Evolutionary conservation across 306 rosid genomes (phyloP).

Genomic region (Alnus glutinosa): DNA sequence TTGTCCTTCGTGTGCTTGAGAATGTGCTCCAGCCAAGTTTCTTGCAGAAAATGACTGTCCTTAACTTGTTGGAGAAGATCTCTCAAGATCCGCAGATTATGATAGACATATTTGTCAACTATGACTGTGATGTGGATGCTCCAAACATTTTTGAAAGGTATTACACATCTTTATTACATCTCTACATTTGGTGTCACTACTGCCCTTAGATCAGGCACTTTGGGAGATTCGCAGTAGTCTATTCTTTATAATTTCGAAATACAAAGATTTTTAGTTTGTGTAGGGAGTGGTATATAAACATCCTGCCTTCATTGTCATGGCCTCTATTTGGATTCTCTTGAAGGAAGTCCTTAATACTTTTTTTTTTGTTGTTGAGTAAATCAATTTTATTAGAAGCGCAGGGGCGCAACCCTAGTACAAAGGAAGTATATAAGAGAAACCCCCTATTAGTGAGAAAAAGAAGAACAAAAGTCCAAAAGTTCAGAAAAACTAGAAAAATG

Average conservation of each 20-base stretch:
- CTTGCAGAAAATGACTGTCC: constrained; percentile 96
- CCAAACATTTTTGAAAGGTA: constrained; percentile 99
- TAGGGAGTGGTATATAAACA: not conserved
- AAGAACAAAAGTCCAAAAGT: too few relatives aligned
- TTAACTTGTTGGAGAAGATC: constrained; percentile 82
- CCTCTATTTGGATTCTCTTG: not conserved
- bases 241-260: not conserved
- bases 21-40: constrained; percentile 99
- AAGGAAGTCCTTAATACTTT: not conserved
- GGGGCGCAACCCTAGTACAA: too few relatives aligned
- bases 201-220: constrained; percentile 16
- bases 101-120: constrained; percentile 93
- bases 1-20: constrained; percentile 93
- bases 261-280: not conserved
- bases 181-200: constrained; percentile 12
- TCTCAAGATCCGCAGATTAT: constrained; percentile 90
- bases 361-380: too few relatives aligned
- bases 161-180: constrained; percentile 36
- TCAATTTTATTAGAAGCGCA: too few relatives aligned
- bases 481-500: too few relatives aligned
- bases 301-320: not conserved
- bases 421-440: too few relatives aligned
- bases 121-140: constrained; percentile 96
- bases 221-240: constrained; percentile 12
- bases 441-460: too few relatives aligned